Evolutionary conservation across 805 yeast genomes (phyloP).

Genomic region (Candida bentonensis): DNA sequence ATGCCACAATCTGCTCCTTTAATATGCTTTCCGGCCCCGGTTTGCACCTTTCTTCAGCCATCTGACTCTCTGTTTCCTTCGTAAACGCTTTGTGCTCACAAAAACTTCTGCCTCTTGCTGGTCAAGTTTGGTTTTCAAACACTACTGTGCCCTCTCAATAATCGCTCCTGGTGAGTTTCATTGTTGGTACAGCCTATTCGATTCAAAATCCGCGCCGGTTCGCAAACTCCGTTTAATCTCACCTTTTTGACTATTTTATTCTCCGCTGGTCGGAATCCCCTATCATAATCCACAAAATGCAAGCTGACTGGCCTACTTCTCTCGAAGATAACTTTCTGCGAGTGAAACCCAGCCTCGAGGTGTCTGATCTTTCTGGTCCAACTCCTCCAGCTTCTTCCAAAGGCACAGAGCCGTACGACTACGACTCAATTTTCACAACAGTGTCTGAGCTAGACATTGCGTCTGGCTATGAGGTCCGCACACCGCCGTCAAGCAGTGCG

Average conservation of each 20-base stretch:
- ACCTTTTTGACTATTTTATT: background rate
- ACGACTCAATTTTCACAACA: background rate
- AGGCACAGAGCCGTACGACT: background rate
- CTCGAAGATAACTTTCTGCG: background rate
- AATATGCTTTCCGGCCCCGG: background rate
- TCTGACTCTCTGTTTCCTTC: background rate
- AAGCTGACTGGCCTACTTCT: background rate
- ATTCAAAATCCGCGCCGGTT: background rate
- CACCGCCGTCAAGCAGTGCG: background rate
- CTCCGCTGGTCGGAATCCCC: background rate
- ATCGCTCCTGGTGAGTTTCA: background rate
- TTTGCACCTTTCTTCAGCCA: background rate
- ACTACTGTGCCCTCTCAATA: background rate
- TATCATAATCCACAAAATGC: background rate
- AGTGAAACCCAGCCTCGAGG: background rate
- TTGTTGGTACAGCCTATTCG: background rate
- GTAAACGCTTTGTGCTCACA: background rate
- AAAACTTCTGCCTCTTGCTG: conserved; percentile 1
- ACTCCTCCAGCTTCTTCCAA: background rate
- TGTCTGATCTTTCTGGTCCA: background rate
- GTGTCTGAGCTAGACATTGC: conserved; percentile 1
- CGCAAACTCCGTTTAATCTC: background rate
- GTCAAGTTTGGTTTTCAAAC: background rate
- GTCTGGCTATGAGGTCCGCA: background rate
- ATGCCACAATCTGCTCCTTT: background rate